Evolutionary conservation across 768 basidiomycete species (phyloP).

Genomic region (Boletus vermiculosoides): DNA sequence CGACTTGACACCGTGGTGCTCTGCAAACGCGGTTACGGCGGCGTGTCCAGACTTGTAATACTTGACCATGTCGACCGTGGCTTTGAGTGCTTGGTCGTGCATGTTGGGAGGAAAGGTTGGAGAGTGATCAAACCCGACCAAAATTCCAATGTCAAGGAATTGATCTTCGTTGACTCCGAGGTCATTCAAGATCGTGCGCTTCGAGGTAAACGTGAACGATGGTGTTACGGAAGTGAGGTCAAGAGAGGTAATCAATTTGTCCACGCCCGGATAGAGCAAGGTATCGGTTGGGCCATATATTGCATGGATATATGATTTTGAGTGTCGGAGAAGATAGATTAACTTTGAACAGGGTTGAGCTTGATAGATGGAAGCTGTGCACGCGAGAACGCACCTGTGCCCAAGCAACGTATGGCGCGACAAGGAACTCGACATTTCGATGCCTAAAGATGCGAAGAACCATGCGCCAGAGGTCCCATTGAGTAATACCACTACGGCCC

Average conservation of each 20-base stretch:
- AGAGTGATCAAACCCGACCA: slow-evolving; percentile 86
- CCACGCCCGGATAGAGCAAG: slow-evolving; percentile 82
- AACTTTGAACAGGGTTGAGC: slow-evolving; percentile 51
- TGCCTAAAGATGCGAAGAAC: slow-evolving; percentile 91
- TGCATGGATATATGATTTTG: slow-evolving; percentile 91
- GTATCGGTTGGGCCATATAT: slow-evolving; percentile 90
- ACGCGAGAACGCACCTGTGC: slow-evolving; percentile 71
- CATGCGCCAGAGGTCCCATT: slow-evolving; percentile 95
- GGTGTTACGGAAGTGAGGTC: slow-evolving; percentile 69
- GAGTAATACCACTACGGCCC: slow-evolving; percentile 62
- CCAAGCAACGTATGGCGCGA: slow-evolving; percentile 94
- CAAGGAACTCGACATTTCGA: slow-evolving; percentile 91
- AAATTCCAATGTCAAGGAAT: slow-evolving; percentile 90
- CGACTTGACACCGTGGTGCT: slow-evolving; percentile 80
- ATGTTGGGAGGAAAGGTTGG: slow-evolving; percentile 78
- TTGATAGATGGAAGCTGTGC: not conserved
- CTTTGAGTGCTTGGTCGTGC: slow-evolving; percentile 79
- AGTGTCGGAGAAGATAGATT: slow-evolving; percentile 91
- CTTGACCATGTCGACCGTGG: slow-evolving; percentile 88
- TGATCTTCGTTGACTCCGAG: slow-evolving; percentile 78
- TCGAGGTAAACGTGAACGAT: slow-evolving; percentile 82
- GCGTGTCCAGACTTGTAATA: slow-evolving; percentile 89
- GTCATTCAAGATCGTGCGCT: slow-evolving; percentile 66
- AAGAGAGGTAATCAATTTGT: slow-evolving; percentile 86
- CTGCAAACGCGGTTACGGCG: slow-evolving; percentile 71